Evolutionary conservation across 1,284 basidiomycete genomes (phyloP).

Genomic region (Hymenochaete sp.): DNA sequence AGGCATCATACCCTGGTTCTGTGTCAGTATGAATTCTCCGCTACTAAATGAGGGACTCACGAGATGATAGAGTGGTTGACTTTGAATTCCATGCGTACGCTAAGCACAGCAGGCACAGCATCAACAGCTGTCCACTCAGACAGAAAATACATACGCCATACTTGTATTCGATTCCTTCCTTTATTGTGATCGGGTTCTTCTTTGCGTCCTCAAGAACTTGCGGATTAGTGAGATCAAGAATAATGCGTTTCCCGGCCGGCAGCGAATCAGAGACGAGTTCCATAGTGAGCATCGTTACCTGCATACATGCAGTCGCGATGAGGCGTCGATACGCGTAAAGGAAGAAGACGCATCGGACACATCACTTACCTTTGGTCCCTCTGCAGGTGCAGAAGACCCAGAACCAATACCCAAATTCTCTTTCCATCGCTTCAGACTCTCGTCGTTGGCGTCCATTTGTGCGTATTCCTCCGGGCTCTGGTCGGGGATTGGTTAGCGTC

Average conservation of each 20-base stretch:
- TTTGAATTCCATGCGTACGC: constrained; percentile 70
- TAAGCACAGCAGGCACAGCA: constrained; percentile 24
- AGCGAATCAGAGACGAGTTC: constrained; percentile 62
- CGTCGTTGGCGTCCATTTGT: constrained; percentile 75
- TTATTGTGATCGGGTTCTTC: constrained; percentile 69
- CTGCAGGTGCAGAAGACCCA: constrained; percentile 33
- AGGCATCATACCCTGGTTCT: background rate
- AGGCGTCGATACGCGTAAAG: too few relatives aligned
- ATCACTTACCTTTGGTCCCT: constrained; percentile 67
- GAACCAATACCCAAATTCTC: constrained; percentile 77
- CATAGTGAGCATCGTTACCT: constrained; percentile 65
- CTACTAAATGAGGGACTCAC: constrained; percentile 32
- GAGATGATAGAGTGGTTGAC: constrained; percentile 83
- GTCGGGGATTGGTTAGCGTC: background rate
- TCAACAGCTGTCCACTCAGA: background rate
- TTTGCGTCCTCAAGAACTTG: constrained; percentile 42
- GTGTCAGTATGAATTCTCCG: background rate
- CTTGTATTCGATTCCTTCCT: constrained; percentile 82
- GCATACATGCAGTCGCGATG: constrained; percentile 9
- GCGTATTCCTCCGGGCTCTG: constrained; percentile 67
- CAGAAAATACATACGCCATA: constrained; percentile 26
- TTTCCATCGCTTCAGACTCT: constrained; percentile 84
- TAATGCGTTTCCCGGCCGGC: constrained; percentile 51
- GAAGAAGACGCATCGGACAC: too few relatives aligned
- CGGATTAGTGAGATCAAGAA: constrained; percentile 47